A percentile compares a stretch with the other conserved stretches of the same genome.
Conservation (phyloP, 2,329 filamentous ascomycete genomes). For the Pseudocercospora pini-densiflorae region DNA sequence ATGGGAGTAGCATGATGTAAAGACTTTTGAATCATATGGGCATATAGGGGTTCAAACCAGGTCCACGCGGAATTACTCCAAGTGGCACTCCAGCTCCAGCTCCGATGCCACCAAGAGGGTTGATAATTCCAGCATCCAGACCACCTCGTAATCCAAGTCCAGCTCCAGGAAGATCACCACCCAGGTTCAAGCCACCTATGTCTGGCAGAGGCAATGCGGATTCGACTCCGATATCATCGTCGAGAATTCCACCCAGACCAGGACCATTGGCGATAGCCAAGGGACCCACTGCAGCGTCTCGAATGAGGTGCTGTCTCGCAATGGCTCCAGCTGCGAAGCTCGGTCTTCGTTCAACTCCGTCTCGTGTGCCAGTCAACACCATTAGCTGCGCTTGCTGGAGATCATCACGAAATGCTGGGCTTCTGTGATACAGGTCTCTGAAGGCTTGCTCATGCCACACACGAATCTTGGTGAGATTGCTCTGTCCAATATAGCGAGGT, state of each 20-base stretch:
- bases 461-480: constrained; percentile 15
- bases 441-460: constrained; percentile 6
- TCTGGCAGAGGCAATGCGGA: not conserved
- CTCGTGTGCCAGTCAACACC: not conserved
- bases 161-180: not conserved
- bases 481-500: not conserved
- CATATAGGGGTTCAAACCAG: constrained; percentile 4
- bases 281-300: not conserved
- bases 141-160: not conserved
- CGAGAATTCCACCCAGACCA: not conserved
- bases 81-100: not conserved
- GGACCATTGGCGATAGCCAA: not conserved
- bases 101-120: not conserved
- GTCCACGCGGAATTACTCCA: not conserved
- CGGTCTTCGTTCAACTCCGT: not conserved
- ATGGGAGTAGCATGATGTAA: too few relatives aligned
- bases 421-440: constrained; percentile 7
- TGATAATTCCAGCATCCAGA: not conserved
- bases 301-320: not conserved
- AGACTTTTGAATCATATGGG: not conserved
- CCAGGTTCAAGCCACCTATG: not conserved
- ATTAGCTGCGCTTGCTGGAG: not conserved
- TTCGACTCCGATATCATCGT: not conserved
- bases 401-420: constrained; percentile 21
- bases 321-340: not conserved